Percentiles rank a stretch among this genome's conserved stretches.
Conservation (phyloP, 2,329 filamentous ascomycete species). For the Penicillium concentricum region DNA sequence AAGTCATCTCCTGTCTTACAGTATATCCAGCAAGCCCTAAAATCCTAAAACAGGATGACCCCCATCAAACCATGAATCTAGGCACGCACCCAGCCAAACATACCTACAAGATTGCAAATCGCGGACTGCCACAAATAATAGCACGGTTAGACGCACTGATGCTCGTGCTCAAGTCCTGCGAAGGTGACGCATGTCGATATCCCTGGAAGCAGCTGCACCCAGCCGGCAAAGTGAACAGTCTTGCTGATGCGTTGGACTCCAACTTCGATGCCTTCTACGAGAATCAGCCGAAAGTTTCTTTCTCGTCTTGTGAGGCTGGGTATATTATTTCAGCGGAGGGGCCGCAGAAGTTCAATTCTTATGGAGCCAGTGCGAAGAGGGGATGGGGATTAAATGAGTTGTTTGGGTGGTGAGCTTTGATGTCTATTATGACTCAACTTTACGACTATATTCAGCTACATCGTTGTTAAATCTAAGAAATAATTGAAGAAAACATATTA, state of each 20-base stretch:
- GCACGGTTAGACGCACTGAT: conserved; percentile 59
- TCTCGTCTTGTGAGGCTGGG: conserved; percentile 55
- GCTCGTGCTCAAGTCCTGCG: conserved; percentile 62
- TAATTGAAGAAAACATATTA: background rate
- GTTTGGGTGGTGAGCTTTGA: conserved; percentile 2
- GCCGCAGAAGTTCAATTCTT: conserved; percentile 40
- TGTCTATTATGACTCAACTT: background rate
- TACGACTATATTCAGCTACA: background rate
- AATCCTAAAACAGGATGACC: conserved; percentile 46
- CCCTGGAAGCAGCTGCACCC: conserved; percentile 62
- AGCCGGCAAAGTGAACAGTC: conserved; percentile 49
- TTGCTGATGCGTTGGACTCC: conserved; percentile 52
- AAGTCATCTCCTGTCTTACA: conserved; percentile 14
- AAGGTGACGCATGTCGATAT: conserved; percentile 51
- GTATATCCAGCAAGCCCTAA: background rate
- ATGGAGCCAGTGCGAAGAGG: conserved; percentile 14
- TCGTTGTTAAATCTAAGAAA: background rate
- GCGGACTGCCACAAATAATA: conserved; percentile 40
- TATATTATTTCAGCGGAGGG: conserved; percentile 59
- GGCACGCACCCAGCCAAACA: conserved; percentile 23
- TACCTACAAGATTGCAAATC: conserved; percentile 17
- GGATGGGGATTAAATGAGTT: conserved; percentile 2
- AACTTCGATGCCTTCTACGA: conserved; percentile 56
- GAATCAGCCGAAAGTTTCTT: conserved; percentile 52
- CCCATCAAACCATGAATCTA: conserved; percentile 53